A percentile compares a stretch with the other conserved stretches of the same genome.
Conservation (phyloP, 805 yeast genomes). For the Pichia eremophila region DNA sequence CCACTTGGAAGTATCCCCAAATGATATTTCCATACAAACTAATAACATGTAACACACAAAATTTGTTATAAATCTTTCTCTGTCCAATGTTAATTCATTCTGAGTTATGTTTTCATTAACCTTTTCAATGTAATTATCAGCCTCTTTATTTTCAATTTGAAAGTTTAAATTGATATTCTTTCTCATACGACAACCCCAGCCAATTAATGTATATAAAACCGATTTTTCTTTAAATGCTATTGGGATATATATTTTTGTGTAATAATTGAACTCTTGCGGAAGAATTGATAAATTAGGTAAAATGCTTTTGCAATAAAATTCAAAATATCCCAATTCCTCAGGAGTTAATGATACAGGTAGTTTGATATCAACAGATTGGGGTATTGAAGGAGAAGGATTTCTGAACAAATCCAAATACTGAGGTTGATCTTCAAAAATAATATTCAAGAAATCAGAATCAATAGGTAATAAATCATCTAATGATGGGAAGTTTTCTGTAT, state of each 20-base stretch:
- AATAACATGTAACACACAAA: conserved; percentile 24
- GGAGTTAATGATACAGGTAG: conserved; percentile 14
- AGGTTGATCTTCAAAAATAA: conserved; percentile 11
- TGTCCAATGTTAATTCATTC: conserved; percentile 8
- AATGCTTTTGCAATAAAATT: conserved; percentile 36
- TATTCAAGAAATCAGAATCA: conserved; percentile 8
- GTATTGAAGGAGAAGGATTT: conserved; percentile 4
- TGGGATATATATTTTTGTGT: conserved; percentile 42
- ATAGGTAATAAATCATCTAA: conserved; percentile 5
- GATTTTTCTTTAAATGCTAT: conserved; percentile 41
- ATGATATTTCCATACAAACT: conserved; percentile 25
- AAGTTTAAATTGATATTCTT: conserved; percentile 15
- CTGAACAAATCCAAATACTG: conserved; percentile 6
- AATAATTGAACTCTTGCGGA: conserved; percentile 38
- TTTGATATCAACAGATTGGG: conserved; percentile 11
- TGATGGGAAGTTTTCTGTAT: background rate
- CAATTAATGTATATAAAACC: conserved; percentile 39
- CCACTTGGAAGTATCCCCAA: conserved; percentile 29
- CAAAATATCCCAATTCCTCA: conserved; percentile 27
- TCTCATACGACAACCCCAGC: conserved; percentile 40
- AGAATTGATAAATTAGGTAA: conserved; percentile 42
- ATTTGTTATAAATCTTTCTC: conserved; percentile 17
- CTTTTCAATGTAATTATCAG: conserved; percentile 10
- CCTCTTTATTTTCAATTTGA: conserved; percentile 15
- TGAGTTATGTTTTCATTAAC: conserved; percentile 8